Evolutionary conservation across 139 green algal species (phyloP), one percentile per base, ranked within the genome.

Genomic region (Chlamydomonas sp.): DNA sequence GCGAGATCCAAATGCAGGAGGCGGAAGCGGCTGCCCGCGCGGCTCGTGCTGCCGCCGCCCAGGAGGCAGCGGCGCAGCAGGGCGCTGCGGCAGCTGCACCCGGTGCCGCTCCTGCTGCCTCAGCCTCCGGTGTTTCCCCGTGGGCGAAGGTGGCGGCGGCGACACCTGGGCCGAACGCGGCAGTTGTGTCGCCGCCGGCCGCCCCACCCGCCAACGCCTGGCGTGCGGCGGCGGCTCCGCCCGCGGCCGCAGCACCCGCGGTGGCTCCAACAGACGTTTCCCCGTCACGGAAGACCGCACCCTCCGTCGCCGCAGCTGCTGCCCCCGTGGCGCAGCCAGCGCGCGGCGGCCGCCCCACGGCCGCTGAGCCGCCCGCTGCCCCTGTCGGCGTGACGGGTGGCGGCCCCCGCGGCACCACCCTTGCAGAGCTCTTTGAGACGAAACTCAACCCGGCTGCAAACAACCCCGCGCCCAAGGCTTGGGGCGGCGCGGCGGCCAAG

Each of bases 1-100:
- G 89, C 1, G 93, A 98, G 68, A 97, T 98, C 78, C 93, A 97
- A 86, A 84, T 93, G 85, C 95, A 98, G 90, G 96, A 98, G 90
- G 95, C 93, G 18, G 86, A 79, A 61, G 78, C 81, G 1, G 92
- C 92, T 3, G 92, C 90, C 20, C 82, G 77, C 14, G 88, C 87
- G 8, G 90, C 85, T 1, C 49, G 67, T 0, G 75, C 63, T 0
- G 77, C 69, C 7, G 86, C 85, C 0, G 90, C 87, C n/a, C 80
- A 78, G 77, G 73, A 78, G 78, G 91, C 88, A 7, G 88, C 85
- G 0, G 78, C 77, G 0, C 72, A 63, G 0, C 61, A 77, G 31
- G 49, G 6, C 31, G 60, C 90, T 20, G 92, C 93, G 60, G 89
- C 89, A 15, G 84, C 84, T 6, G 84, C 80, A 14, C 78, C 91